Base-by-base conservation (phyloP, 192 early-diverging fungal species). In the Phycomyces blakesleeanus region DNA sequence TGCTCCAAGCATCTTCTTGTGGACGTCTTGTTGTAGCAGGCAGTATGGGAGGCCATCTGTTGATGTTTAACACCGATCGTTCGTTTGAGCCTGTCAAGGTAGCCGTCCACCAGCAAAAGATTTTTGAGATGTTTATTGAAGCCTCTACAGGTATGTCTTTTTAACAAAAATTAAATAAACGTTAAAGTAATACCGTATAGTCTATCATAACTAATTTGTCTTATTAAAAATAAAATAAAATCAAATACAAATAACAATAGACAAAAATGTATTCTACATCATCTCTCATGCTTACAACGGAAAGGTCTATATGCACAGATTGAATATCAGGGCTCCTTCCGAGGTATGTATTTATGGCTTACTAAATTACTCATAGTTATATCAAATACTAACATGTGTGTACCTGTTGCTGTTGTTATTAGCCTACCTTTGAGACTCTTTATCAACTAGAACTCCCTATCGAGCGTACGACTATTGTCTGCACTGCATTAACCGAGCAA, bases 21-120 rank as follows among this genome's bases (percentile, higher is more conserved):
- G 82, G 85, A 6, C 63, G 75, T 12, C 42, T 87, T 20, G 68
- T 83, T 16, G 81, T 80, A 16, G 72, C 72, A 27, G 86, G 86
- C 8, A 77, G 76, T 22, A 71, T 86, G 20, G 39, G 69, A 52
- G 86, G 87, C 11, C 72, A 81, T 3, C n/a, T 89, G 24, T 56
- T 77, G 10, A 63, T 85, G 29, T n/a, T 78, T 21, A 85, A 83
- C 60, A 64, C 78, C 3, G 14, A 49, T 18, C 39, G 64, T 22
- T 65, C 63, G 24, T 87, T 87, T 67, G 39, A 73, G 20, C 66
- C 80, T 24, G 39, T 76, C 18, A 76, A 76, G 51, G 60, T 65
- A 42, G 55, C 61, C 10, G 24, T 71, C 29, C 78, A 80, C 55
- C 37, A 56, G n/a, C 66, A 68, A 34, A 85, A 85, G 51, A 44